A percentile compares a stretch with the other conserved stretches of the same genome.
Conservation (phyloP, 2,329 filamentous ascomycete species). For the Botrytis galanthina region DNA sequence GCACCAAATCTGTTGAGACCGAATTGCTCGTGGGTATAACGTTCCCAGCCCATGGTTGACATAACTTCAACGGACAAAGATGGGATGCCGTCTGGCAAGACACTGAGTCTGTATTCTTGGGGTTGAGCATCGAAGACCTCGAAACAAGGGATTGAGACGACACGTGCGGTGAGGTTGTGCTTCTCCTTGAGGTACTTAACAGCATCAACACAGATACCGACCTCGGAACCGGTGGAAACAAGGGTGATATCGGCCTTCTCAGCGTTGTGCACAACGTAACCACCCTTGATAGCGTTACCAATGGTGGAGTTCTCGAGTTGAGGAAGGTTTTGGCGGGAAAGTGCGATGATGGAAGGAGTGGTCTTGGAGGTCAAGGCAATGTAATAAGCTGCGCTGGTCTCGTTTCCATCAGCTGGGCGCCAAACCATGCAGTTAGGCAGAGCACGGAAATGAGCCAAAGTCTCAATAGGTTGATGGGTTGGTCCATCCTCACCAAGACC, state of each 20-base stretch:
- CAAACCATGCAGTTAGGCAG: conserved; percentile 99
- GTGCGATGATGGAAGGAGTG: conserved; percentile 88
- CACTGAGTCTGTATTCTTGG: conserved; percentile 92
- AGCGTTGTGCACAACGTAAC: conserved; percentile 84
- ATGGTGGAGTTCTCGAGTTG: conserved; percentile 94
- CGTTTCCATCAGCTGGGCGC: conserved; percentile 97
- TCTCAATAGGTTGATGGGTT: conserved; percentile 99
- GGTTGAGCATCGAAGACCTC: conserved; percentile 93
- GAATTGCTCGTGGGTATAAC: conserved; percentile 99
- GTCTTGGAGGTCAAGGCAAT: conserved; percentile 83
- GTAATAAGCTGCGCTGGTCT: conserved; percentile 98
- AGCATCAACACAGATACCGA: conserved; percentile 88
- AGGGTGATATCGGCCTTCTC: conserved; percentile 83
- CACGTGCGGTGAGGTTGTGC: conserved; percentile 80
- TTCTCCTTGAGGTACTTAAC: conserved; percentile 89
- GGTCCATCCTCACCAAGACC: conserved; percentile 98
- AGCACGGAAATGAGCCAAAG: conserved; percentile 95
- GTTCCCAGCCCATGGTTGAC: conserved; percentile 97
- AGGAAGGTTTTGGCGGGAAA: conserved; percentile 97
- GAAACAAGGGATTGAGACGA: conserved; percentile 94
- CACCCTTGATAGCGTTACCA: conserved; percentile 88
- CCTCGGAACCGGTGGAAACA: conserved; percentile 94
- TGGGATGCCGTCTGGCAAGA: conserved; percentile 92
- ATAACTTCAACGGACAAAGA: conserved; percentile 93
- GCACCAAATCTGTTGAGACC: conserved; percentile 99